These are phyloP conservation scores for Phalaenopsis hybrid DNA, from an alignment of 116 monocot genomes.

Conservation along the genomic window DNA sequence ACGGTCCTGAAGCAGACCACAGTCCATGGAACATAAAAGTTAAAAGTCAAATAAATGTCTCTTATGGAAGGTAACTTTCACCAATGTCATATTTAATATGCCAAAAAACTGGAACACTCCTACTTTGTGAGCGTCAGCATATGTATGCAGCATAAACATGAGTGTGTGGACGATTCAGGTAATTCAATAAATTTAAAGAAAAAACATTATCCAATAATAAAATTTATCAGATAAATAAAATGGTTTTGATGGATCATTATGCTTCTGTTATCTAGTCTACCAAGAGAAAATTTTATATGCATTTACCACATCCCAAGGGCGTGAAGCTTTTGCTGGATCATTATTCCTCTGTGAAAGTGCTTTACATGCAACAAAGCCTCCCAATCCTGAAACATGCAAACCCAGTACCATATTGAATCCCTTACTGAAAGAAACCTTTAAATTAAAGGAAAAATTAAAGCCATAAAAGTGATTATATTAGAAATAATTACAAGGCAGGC, in stretches of 20 bases:
- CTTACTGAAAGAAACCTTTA: too few species aligned
- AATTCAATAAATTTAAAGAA: neutral
- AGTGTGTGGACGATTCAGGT: neutral
- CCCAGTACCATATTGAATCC: neutral
- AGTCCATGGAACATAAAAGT: neutral
- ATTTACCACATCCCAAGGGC: slow-evolving; percentile 85
- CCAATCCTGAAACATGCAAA: slow-evolving; percentile 39
- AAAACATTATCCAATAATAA: neutral
- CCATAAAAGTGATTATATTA: neutral
- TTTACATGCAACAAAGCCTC: slow-evolving; percentile 87
- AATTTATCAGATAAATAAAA: neutral
- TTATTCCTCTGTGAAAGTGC: slow-evolving; percentile 87
- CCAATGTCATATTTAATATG: neutral
- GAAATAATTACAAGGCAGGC: neutral
- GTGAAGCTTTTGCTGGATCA: slow-evolving; percentile 88
- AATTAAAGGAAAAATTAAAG: too few species aligned
- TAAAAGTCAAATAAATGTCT: neutral
- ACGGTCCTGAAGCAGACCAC: slow-evolving; percentile 7
- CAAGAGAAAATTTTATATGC: neutral
- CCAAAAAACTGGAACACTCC: neutral
- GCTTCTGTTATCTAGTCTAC: neutral
- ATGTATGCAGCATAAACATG: neutral
- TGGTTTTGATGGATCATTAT: neutral
- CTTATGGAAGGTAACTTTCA: neutral
- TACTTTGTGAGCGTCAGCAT: neutral